These are phyloP conservation scores for Alternaria incomplexa DNA, from an alignment of 2,329 filamentous ascomycete species.

Conservation along the genomic window DNA sequence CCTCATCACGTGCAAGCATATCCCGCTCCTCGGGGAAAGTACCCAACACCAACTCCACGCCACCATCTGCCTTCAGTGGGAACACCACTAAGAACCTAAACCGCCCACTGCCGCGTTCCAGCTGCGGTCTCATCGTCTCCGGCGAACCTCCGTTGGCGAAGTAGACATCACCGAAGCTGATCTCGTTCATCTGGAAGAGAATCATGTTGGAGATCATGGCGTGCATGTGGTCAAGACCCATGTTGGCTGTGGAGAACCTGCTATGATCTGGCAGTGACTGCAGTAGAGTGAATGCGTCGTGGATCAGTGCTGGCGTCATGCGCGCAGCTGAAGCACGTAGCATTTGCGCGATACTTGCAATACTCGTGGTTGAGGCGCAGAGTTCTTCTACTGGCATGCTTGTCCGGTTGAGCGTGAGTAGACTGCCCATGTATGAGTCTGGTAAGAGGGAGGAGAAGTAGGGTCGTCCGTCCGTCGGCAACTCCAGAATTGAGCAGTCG, in stretches of 20 bases:
- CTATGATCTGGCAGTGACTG: constrained; percentile 25
- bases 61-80: constrained; percentile 33
- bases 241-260: constrained; percentile 24
- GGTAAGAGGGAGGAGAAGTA: constrained; percentile 36
- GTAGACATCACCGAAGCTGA: constrained; percentile 26
- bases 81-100: constrained; percentile 37
- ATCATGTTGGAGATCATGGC: constrained; percentile 37
- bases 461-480: constrained; percentile 40
- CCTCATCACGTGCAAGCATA: constrained; percentile 51
- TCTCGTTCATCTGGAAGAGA: constrained; percentile 21
- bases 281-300: constrained; percentile 36
- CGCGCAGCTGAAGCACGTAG: constrained; percentile 27
- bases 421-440: constrained; percentile 36
- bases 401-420: constrained; percentile 34
- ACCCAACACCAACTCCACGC: constrained; percentile 22
- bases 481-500: constrained; percentile 36
- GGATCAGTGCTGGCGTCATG: constrained; percentile 31
- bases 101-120: constrained; percentile 27
- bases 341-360: constrained; percentile 26
- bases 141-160: constrained; percentile 31
- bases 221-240: constrained; percentile 32
- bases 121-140: constrained; percentile 32
- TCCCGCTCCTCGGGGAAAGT: constrained; percentile 53
- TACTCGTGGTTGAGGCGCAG: constrained; percentile 24
- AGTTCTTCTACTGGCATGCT: constrained; percentile 31